Base-by-base conservation (phyloP, 805 yeast species). In the Sporopachydermia lactativora region DNA sequence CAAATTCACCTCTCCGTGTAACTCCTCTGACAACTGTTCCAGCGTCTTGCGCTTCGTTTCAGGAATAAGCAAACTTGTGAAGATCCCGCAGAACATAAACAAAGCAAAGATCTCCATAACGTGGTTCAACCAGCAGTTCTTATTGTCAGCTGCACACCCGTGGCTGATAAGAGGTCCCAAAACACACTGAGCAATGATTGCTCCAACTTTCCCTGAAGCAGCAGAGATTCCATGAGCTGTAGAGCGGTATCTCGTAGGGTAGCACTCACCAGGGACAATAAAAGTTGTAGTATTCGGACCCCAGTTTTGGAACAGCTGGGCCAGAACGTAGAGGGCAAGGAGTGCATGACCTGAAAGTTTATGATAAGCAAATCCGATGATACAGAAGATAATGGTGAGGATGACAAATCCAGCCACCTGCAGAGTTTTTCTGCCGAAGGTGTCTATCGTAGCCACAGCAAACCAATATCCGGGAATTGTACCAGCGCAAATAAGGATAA, bases 211-310 rank as follows among this genome's bases (percentile, higher is more conserved):
- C 70, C 95, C 96, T 24, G 75, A 61, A 40, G 94, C 96, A 52
- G 96, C 95, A 47, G 94, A 84, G 47, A 85, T 71, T 71, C 96
- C 96, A 54, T 85, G 96, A 39, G 95, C 95, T 50, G 94, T 77
- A 17, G 95, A 84, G 77, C 95, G 81, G 66, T 84, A 85, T 71
- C 95, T 78, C 43, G 96, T 85, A 60, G 95, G 96, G 80, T 68
- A 86, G 58, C 75, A 66, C 68, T 85, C 96, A 64, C 94, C 95
- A 39, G 95, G 95, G 57, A 82, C 71, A 54, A 85, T 75, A 59
- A 85, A 85, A 41, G 95, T 85, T 39, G 95, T 86, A 46, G 86
- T 76, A 70, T 85, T 85, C 59, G 96, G 95, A 58, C 95, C 95
- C 53, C 83, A 85, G 62, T 85, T 85, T 62, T 78, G 77, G 78